A percentile compares a stretch with the other conserved stretches of the same genome.
Conservation (phyloP, 140 eudicot species). For the Erigeron philadelphicus region DNA sequence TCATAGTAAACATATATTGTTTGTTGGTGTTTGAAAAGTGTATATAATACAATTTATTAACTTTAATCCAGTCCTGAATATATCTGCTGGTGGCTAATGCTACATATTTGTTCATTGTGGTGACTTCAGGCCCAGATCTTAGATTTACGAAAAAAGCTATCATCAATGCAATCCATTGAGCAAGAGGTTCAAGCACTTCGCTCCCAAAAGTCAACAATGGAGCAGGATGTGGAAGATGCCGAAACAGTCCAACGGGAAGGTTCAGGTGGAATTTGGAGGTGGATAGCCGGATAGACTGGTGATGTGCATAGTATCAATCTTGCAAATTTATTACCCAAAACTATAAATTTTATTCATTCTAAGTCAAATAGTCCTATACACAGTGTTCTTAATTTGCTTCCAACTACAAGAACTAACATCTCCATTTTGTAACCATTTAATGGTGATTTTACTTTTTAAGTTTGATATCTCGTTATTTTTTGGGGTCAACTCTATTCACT, state of each 20-base stretch:
- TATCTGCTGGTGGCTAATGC: slow-evolving; percentile 17
- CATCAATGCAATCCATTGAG: slow-evolving; percentile 73
- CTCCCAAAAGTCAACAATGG: slow-evolving; percentile 59
- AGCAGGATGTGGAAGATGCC: slow-evolving; percentile 62
- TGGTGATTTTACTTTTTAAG: slow-evolving; percentile 15
- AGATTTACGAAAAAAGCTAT: slow-evolving; percentile 65
- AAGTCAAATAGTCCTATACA: slow-evolving; percentile 15
- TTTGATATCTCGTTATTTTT: slow-evolving; percentile 16
- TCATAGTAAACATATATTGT: too few relatives aligned
- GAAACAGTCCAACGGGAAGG: slow-evolving; percentile 46
- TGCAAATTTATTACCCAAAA: slow-evolving; percentile 28
- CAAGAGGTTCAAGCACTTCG: slow-evolving; percentile 71
- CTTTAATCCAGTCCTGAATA: background rate
- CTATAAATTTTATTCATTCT: slow-evolving; percentile 25
- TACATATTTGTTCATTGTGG: slow-evolving; percentile 9
- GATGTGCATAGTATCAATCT: slow-evolving; percentile 4
- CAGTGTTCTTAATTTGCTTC: slow-evolving; percentile 10
- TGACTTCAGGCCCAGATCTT: slow-evolving; percentile 67
- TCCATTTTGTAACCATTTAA: slow-evolving; percentile 23
- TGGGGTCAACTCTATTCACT: slow-evolving; percentile 12
- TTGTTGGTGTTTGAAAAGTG: too few relatives aligned
- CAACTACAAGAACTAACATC: slow-evolving; percentile 9
- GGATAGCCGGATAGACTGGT: slow-evolving; percentile 60
- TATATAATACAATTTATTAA: too few relatives aligned
- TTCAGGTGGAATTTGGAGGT: slow-evolving; percentile 86